A percentile compares a stretch with the other conserved stretches of the same genome.
Conservation (phyloP, 441 rosid genomes). For the Brassica balearica region DNA sequence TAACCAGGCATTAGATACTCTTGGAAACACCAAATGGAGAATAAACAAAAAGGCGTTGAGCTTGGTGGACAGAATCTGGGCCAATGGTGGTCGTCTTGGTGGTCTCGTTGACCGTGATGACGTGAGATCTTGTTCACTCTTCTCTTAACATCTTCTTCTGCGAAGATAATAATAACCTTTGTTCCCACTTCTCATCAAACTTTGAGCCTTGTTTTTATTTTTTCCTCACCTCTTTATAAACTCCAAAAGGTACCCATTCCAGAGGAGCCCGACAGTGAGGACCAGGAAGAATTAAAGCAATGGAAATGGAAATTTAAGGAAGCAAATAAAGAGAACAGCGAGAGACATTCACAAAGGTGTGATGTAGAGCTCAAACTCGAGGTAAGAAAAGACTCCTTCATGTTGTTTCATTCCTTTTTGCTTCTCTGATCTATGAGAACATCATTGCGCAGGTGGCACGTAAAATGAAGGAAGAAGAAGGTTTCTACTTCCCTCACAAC, state of each 20-base stretch:
- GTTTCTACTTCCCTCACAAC: conserved; percentile 95
- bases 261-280: conserved; percentile 76
- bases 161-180: conserved; percentile 1
- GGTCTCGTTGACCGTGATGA: conserved; percentile 93
- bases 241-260: conserved; percentile 74
- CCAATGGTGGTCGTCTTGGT: conserved; percentile 80
- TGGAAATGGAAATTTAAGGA: conserved; percentile 87
- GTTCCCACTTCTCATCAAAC: conserved; percentile 13
- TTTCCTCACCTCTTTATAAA: conserved; percentile 20
- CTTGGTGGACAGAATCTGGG: conserved; percentile 92
- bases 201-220: conserved; percentile 17
- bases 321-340: conserved; percentile 71
- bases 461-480: conserved; percentile 91
- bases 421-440: conserved; percentile 16
- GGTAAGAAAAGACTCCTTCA: conserved; percentile 51
- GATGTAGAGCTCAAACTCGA: conserved; percentile 93
- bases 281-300: conserved; percentile 60
- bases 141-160: neutral
- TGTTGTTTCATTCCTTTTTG: too few species aligned
- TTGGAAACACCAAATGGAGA: conserved; percentile 97
- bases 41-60: conserved; percentile 80
- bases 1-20: conserved; percentile 88
- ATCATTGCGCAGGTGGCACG: conserved; percentile 80
- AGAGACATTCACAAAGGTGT: conserved; percentile 97
- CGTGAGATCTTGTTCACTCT: conserved; percentile 55